A percentile compares a stretch with the other conserved stretches of the same genome.
Evolutionary conservation across 306 rosid genomes (phyloP).

Genomic region (Astragalus membranaceus): DNA sequence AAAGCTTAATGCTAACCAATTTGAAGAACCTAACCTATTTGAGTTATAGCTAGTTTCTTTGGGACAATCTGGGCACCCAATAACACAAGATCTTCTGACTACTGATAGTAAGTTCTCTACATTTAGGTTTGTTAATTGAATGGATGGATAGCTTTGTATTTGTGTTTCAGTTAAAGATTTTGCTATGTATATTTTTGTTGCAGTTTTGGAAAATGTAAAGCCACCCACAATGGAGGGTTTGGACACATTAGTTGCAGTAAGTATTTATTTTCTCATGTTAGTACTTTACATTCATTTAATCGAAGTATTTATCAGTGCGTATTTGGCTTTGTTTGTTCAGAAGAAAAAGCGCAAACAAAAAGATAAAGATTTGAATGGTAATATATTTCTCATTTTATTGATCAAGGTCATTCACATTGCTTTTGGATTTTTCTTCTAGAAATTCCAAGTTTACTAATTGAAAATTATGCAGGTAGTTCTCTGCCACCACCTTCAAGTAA

Average conservation of each 20-base stretch:
- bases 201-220: conserved; percentile 46
- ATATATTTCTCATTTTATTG: conserved; percentile 22
- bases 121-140: neutral
- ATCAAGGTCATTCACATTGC: neutral
- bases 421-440: neutral
- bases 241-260: conserved; percentile 48
- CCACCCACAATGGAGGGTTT: conserved; percentile 84
- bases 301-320: neutral
- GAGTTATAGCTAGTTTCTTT: conserved; percentile 25
- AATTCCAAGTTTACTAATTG: conserved; percentile 9
- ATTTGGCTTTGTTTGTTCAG: conserved; percentile 36
- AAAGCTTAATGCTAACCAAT: neutral
- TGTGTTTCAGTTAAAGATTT: neutral
- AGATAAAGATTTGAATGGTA: conserved; percentile 45
- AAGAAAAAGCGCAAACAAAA: conserved; percentile 49
- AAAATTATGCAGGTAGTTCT: conserved; percentile 42
- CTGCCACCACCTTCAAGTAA: conserved; percentile 39
- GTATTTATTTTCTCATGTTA: neutral
- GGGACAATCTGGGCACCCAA: conserved; percentile 30
- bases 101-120: conserved; percentile 17
- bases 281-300: neutral
- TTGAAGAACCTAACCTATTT: conserved; percentile 5
- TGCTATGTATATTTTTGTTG: conserved; percentile 13
- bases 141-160: neutral
- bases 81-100: conserved; percentile 27